Evolutionary conservation across 164 flowering plant species (phyloP), one percentile per base, ranked within the genome.

Genomic region (Umbilicus rupestris): DNA sequence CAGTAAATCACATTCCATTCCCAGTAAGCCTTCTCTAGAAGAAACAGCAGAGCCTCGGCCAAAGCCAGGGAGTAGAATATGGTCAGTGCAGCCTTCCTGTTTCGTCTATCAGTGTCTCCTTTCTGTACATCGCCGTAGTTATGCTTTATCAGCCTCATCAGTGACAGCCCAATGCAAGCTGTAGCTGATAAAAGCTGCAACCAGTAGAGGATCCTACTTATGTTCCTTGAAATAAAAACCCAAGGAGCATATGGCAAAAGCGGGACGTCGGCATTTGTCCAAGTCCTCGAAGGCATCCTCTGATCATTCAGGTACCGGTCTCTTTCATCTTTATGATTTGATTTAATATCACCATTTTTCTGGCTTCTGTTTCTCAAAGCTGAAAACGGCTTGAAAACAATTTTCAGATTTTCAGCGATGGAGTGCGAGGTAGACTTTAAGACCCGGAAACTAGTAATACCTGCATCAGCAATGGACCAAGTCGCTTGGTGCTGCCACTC

Each of bases 401-500:
- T 37, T 67, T 72, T 80, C 1, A 78, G 28, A 1, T 69, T 22
- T 35, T 63, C 73, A 44, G 82, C 3, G 1, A 84, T 37, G 55
- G 47, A 65, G 50, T 66, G 71, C 0, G 96, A 83, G 73, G 88
- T 75, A 3, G 86, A 74, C 66, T 74, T 83, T 66, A 93, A 46
- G 0, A 87, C 85, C 5, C 84, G 82, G 69, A 87, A 87, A 60
- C 95, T 94, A 71, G 67, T 76, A 66, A 82, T 80, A 22, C 92
- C 92, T 0, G 81, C 88, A 66, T 84, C 96, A 1, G 95, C 35
- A 12, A 87, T 63, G 11, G 96, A 84, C 97, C 97, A 90, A 5
- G 97, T 90, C 31, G 96, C 84, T 70, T 89, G 96, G 68, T 88
- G 93, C 60, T 92, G 94, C 96, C 93, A 89, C 72, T 94, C 96